Evolutionary conservation across 495 filamentous ascomycete species (phyloP).

Genomic region (Neurospora africana): DNA sequence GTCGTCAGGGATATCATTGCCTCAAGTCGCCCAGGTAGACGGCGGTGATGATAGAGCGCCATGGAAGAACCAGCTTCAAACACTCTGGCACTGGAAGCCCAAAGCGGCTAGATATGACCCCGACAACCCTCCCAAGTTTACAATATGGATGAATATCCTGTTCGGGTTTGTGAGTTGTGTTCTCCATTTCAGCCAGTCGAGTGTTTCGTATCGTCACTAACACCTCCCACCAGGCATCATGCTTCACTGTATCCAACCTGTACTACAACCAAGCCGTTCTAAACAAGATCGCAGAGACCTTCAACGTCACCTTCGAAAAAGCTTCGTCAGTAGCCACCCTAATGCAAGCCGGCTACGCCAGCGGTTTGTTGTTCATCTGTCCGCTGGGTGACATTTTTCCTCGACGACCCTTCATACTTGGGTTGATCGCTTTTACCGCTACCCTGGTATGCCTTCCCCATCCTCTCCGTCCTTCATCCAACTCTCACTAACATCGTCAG

Average conservation of each 20-base stretch:
- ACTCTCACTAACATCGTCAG: conserved; percentile 13
- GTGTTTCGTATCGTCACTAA: neutral
- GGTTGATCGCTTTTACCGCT: conserved; percentile 55
- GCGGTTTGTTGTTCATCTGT: conserved; percentile 63
- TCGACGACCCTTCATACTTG: conserved; percentile 58
- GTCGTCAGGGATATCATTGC: neutral
- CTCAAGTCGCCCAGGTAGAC: neutral
- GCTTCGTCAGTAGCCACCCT: conserved; percentile 59
- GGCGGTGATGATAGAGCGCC: neutral
- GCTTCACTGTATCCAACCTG: conserved; percentile 53
- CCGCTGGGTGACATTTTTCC: conserved; percentile 67
- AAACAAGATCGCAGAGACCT: conserved; percentile 50
- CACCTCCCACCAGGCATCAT: conserved; percentile 9
- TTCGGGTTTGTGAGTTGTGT: conserved; percentile 21
- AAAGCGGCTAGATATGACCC: conserved; percentile 21
- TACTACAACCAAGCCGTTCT: conserved; percentile 63
- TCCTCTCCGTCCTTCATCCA: neutral
- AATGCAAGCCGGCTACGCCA: conserved; percentile 73
- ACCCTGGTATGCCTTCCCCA: conserved; percentile 37
- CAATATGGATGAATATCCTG: conserved; percentile 21
- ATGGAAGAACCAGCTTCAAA: neutral
- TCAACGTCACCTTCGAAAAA: conserved; percentile 46
- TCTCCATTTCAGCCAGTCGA: neutral
- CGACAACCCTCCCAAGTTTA: conserved; percentile 24
- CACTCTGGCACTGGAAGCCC: conserved; percentile 18